Percentiles rank a stretch among this genome's conserved stretches.
phyloP scores from a whole-genome alignment of 2,329 filamentous ascomycete genomes.

The Pezicula carpinea region DNA sequence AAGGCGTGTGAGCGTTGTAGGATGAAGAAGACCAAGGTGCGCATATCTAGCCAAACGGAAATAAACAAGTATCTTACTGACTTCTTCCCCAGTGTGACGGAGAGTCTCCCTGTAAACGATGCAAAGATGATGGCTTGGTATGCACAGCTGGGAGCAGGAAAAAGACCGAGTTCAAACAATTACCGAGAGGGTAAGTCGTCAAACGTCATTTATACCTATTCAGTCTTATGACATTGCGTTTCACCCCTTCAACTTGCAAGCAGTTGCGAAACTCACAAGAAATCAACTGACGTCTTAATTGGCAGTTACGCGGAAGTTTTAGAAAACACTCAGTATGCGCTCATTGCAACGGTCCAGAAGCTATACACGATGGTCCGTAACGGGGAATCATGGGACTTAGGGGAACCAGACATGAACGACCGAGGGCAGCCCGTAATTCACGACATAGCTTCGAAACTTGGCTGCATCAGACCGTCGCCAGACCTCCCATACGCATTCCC shows the following conservation, averaged over 20 bases:
- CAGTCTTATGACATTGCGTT: background rate
- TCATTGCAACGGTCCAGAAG: conserved; percentile 62
- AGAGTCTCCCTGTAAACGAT: conserved; percentile 62
- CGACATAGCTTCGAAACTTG: conserved; percentile 59
- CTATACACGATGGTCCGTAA: conserved; percentile 60
- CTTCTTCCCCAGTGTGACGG: conserved; percentile 50
- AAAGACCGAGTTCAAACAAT: conserved; percentile 65
- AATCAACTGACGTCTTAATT: conserved; percentile 9
- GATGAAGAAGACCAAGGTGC: conserved; percentile 67
- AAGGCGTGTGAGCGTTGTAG: conserved; percentile 63
- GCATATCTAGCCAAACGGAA: conserved; percentile 7
- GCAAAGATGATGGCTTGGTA: conserved; percentile 60
- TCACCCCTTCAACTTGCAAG: too few relatives aligned
- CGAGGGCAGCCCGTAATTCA: conserved; percentile 59
- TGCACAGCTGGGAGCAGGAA: conserved; percentile 60
- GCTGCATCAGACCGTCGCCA: conserved; percentile 58
- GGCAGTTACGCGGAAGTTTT: conserved; percentile 58
- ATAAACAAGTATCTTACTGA: conserved; percentile 1
- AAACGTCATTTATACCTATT: background rate
- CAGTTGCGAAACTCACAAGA: background rate
- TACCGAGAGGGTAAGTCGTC: conserved; percentile 52
- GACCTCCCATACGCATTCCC: conserved; percentile 57
- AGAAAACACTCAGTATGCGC: conserved; percentile 60
- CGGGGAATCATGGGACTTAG: conserved; percentile 54
- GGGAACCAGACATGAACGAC: conserved; percentile 60